These are phyloP conservation scores for Talaromyces atroroseus DNA, from an alignment of 2,329 filamentous ascomycete genomes.

Conservation along the genomic window DNA sequence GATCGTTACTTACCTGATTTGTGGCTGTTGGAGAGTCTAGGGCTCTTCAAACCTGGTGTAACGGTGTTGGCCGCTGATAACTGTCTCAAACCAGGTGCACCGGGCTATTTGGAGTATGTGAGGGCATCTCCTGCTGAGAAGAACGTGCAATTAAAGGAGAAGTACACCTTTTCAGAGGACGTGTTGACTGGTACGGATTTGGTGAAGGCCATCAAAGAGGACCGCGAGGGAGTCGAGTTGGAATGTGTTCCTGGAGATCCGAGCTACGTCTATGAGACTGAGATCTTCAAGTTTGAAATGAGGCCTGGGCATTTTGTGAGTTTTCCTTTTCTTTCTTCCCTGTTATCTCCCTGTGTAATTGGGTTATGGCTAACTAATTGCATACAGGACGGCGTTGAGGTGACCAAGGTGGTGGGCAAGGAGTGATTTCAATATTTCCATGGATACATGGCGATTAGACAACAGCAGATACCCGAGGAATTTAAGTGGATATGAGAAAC, in stretches of 20 bases:
- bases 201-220: constrained; percentile 25
- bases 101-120: constrained; percentile 10
- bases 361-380: too few relatives aligned
- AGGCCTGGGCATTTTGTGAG: constrained; percentile 1
- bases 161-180: constrained; percentile 51
- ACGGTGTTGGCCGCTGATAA: constrained; percentile 41
- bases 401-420: constrained; percentile 12
- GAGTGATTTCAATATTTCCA: too few relatives aligned
- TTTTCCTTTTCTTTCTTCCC: too few relatives aligned
- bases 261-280: constrained; percentile 60
- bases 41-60: constrained; percentile 54
- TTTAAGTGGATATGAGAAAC: not conserved
- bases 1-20: constrained; percentile 68
- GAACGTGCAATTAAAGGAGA: constrained; percentile 39
- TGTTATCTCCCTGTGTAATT: too few relatives aligned
- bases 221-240: constrained; percentile 23
- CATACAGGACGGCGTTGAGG: constrained; percentile 10
- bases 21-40: constrained; percentile 69
- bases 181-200: constrained; percentile 24
- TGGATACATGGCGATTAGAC: too few relatives aligned
- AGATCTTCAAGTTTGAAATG: constrained; percentile 29
- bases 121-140: not conserved
- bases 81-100: constrained; percentile 36
- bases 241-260: constrained; percentile 51
- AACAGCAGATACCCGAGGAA: too few relatives aligned